Percentiles rank a stretch among this genome's conserved stretches.
Conservation (phyloP, 305 asterid genomes). For the Fraxinus velutina region DNA sequence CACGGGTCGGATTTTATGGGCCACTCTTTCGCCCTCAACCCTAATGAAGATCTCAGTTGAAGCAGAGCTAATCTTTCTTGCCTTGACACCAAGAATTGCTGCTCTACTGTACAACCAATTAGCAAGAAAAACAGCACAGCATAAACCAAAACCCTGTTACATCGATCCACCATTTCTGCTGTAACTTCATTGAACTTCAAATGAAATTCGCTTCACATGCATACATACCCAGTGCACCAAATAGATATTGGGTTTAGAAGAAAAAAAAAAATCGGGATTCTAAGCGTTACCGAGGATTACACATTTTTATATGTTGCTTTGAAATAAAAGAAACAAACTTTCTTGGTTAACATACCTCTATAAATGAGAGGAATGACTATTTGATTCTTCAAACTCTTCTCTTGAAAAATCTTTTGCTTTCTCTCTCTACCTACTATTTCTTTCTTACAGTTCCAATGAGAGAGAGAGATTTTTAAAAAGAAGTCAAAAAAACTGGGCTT, state of each 20-base stretch:
- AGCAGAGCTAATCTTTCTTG: slow-evolving; percentile 47
- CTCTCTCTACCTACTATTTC: slow-evolving; percentile 28
- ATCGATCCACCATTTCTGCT: slow-evolving; percentile 43
- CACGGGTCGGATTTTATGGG: slow-evolving; percentile 57
- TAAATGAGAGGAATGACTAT: slow-evolving; percentile 30
- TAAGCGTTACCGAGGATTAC: slow-evolving; percentile 9
- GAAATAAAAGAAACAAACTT: slow-evolving; percentile 20
- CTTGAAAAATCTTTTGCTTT: slow-evolving; percentile 24
- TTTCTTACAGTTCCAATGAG: slow-evolving; percentile 40
- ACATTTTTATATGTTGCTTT: slow-evolving; percentile 24
- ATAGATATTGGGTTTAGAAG: neutral
- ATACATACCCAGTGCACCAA: neutral
- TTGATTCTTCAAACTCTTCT: slow-evolving; percentile 32
- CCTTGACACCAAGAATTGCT: slow-evolving; percentile 28
- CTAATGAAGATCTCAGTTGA: slow-evolving; percentile 61
- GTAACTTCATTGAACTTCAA: slow-evolving; percentile 44
- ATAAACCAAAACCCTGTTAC: slow-evolving; percentile 28
- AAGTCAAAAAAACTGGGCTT: slow-evolving; percentile 34
- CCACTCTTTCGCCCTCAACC: slow-evolving; percentile 55
- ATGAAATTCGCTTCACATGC: slow-evolving; percentile 28
- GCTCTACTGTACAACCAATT: slow-evolving; percentile 37
- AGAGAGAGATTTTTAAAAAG: slow-evolving; percentile 26
- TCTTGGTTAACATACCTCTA: slow-evolving; percentile 35
- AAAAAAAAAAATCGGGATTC: slow-evolving; percentile 19
- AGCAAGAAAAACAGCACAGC: slow-evolving; percentile 30